Base-by-base conservation (phyloP, 768 basidiomycete species). In the Termitomyces sp. region DNA sequence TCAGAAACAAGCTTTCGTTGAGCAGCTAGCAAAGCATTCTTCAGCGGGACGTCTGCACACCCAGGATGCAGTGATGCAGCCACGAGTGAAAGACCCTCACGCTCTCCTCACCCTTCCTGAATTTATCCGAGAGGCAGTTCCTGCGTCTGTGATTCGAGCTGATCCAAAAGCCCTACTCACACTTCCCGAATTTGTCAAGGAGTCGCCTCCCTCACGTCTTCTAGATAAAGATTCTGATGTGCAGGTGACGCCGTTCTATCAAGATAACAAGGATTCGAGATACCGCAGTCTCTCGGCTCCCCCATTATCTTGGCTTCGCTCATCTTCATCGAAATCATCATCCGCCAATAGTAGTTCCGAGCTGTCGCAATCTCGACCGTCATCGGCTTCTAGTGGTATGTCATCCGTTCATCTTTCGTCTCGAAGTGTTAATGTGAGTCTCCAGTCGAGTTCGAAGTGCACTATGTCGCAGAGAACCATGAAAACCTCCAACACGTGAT, bases 401-500 rank as follows among this genome's bases (percentile, higher is more conserved):
- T 12, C 23, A n/a, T n/a, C 41, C 40, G 10, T 61, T 5, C 6
- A 5, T 38, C 55, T 36, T 6, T 36, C 8, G 3, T 50, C 16
- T 23, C 48, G 32, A 52, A 36, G 23, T 60, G 13, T 32, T 32
- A 13, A 55, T 64, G 18, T 41, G 38, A 48, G 38, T 32, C 55
- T 44, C 41, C 47, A 71, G 64, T 66, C 65, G 76, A 66, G 5
- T 80, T 84, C 58, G 79, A 82, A 36, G 74, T 83, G 30, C 66
- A 72, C 47, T 82, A 83, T 63, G 75, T 84, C 36, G 82, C 82
- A 28, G 95, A 97, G 71, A 83, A 92, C 67, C 93, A 95, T 68
- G 91, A 95, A 69, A 91, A 86, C 58, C 82, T 98, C 4, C 85
- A 86, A 26, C 88, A 88, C 51, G 80, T 96, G 33, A 76, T 93